phyloP scores from a whole-genome alignment of 1,139 yeast species.

The Suhomyces bribrorum region DNA sequence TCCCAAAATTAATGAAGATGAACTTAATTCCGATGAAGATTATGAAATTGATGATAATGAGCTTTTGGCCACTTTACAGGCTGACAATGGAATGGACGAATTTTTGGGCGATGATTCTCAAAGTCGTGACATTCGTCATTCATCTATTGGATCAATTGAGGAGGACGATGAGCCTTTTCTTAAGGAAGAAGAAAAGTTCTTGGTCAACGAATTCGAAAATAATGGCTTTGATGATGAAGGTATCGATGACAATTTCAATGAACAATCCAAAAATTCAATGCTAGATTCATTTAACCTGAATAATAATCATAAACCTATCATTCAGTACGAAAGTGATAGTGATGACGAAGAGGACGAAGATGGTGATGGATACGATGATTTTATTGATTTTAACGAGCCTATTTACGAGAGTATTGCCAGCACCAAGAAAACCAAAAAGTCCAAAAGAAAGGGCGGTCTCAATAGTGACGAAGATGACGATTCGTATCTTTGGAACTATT shows the following conservation, averaged over 20 bases:
- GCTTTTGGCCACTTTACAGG: slow-evolving; percentile 65
- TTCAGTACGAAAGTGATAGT: slow-evolving; percentile 33
- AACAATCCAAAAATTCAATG: slow-evolving; percentile 19
- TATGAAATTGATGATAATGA: slow-evolving; percentile 75
- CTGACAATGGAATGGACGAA: slow-evolving; percentile 50
- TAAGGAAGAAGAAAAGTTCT: slow-evolving; percentile 48
- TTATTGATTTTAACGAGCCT: slow-evolving; percentile 20
- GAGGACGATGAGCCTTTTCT: slow-evolving; percentile 53
- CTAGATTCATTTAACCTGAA: slow-evolving; percentile 29
- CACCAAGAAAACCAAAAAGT: slow-evolving; percentile 9
- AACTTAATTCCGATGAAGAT: slow-evolving; percentile 62
- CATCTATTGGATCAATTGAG: slow-evolving; percentile 50
- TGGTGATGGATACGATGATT: slow-evolving; percentile 25
- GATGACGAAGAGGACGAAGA: slow-evolving; percentile 30
- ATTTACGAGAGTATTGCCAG: slow-evolving; percentile 6
- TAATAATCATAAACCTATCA: slow-evolving; percentile 25
- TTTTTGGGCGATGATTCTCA: slow-evolving; percentile 17
- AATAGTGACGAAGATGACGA: slow-evolving; percentile 53
- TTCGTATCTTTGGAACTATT: slow-evolving; percentile 56
- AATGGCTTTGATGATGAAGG: slow-evolving; percentile 48
- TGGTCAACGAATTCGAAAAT: slow-evolving; percentile 50
- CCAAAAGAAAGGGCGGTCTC: slow-evolving; percentile 19
- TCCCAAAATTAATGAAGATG: slow-evolving; percentile 54
- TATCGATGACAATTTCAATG: slow-evolving; percentile 18
- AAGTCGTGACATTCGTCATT: slow-evolving; percentile 24